phyloP scores from a whole-genome alignment of 176 grass and related monocot genomes.

The Triticum monococcum region DNA sequence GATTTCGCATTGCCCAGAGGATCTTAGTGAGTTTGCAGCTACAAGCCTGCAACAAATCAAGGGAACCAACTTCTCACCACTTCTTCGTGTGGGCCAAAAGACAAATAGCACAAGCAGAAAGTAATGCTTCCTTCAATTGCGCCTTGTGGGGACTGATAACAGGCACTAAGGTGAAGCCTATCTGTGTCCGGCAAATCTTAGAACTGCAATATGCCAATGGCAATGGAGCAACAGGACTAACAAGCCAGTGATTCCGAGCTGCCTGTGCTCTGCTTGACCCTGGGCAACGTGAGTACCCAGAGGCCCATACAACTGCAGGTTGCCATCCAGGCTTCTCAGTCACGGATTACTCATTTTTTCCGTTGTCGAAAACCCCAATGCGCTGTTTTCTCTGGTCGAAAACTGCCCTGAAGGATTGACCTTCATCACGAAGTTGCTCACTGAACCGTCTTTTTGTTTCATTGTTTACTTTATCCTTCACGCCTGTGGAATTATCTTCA shows the following conservation, averaged over 20 bases:
- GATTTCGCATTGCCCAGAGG: not conserved
- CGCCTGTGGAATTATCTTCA: conserved; percentile 38
- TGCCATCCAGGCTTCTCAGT: not conserved
- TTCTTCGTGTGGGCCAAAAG: not conserved
- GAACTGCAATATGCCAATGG: not conserved
- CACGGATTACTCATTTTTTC: conserved; percentile 21
- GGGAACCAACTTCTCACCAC: too few relatives aligned
- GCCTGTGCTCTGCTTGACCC: not conserved
- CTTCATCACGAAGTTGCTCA: conserved; percentile 80
- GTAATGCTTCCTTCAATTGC: not conserved
- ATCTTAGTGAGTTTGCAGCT: not conserved
- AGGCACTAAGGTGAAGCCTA: not conserved
- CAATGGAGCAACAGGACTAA: not conserved
- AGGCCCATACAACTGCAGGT: not conserved
- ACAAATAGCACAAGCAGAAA: not conserved
- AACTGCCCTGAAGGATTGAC: conserved; percentile 79
- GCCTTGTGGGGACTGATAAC: not conserved
- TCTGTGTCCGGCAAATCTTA: not conserved
- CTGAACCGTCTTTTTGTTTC: conserved; percentile 74
- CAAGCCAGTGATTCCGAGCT: not conserved
- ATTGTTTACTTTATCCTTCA: conserved; percentile 37
- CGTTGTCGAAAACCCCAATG: conserved; percentile 46
- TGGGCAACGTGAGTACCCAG: not conserved
- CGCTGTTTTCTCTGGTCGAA: conserved; percentile 63
- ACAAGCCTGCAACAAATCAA: not conserved